Evolutionary conservation across 2,329 filamentous ascomycete genomes (phyloP), one percentile per base, ranked within the genome.

Genomic region (Apiospora koreana): DNA sequence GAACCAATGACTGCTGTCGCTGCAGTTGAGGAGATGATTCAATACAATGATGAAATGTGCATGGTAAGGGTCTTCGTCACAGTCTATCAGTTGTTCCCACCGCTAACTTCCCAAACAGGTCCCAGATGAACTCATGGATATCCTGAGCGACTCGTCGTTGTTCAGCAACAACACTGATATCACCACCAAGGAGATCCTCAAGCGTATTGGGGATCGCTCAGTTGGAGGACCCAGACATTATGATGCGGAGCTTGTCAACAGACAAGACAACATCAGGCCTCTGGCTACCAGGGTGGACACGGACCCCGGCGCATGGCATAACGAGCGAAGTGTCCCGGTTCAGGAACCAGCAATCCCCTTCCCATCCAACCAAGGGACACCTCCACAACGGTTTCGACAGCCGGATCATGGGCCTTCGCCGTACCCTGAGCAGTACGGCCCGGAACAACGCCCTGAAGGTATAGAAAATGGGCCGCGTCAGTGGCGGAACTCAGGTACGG

Each of bases 151-250:
- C 80, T 91, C 91, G 5, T 88, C 88, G 28, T 88, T 97, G 68
- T 95, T 97, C 81, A 94, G 91, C 79, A 92, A 90, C 77, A 91
- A 88, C 73, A 91, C 92, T 64, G 95, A 99, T 71, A 91, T 98
- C 72, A 98, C 95, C 1, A 97, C 95, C 7, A 99, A 99, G 81
- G 96, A 99, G 77, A 98, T 99, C 69, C 87, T 99, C 68, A 97
- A 95, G 80, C 91, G 94, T 70, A 98, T 97, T 81, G 94, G 94
- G 67, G 94, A 97, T 77, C 92, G 96, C 72, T 82, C 83, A 0
- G 83, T 79, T 71, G 81, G 82, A 16, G 85, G 86, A 8, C 83
- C 86, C 58, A 83, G 90, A 83, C 82, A 93, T 84, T 83, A 88
- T 83, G 88, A 90, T 81, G 83, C 86, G 79, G 86, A 90, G 78